Conservation (phyloP, 768 basidiomycete species). For the Terana coerulea region DNA sequence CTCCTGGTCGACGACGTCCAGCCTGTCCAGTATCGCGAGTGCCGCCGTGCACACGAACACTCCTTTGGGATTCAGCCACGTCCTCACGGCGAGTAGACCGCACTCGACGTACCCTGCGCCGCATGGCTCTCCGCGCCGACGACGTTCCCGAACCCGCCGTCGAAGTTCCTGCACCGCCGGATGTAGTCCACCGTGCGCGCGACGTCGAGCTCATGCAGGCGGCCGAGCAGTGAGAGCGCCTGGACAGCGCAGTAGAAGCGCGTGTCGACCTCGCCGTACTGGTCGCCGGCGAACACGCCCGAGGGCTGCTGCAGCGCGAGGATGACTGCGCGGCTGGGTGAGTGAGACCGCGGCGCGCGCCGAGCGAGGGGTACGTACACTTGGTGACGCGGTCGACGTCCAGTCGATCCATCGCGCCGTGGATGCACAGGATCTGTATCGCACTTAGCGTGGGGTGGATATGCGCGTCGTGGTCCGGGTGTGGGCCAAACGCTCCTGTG, state of each 20-base stretch:
- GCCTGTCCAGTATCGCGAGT: conserved; percentile 78
- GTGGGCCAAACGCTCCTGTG: conserved; percentile 86
- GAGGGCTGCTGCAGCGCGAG: conserved; percentile 80
- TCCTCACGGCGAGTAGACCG: too few relatives aligned
- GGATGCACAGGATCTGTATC: conserved; percentile 86
- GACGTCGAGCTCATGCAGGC: conserved; percentile 61
- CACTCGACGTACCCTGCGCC: conserved; percentile 70
- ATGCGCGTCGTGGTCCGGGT: conserved; percentile 92
- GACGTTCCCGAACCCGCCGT: conserved; percentile 86
- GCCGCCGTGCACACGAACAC: conserved; percentile 90
- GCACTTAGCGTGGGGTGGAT: conserved; percentile 84
- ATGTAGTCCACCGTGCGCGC: conserved; percentile 73
- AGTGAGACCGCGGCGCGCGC: not conserved
- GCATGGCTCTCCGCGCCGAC: conserved; percentile 93
- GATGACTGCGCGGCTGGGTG: conserved; percentile 52
- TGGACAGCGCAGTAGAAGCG: conserved; percentile 91
- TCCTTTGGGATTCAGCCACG: too few relatives aligned
- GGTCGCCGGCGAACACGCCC: conserved; percentile 87
- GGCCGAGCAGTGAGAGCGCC: conserved; percentile 77
- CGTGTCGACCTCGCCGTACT: conserved; percentile 90
- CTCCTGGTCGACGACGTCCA: conserved; percentile 77
- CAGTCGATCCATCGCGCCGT: conserved; percentile 72
- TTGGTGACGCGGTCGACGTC: conserved; percentile 66
- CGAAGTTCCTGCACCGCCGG: conserved; percentile 81
- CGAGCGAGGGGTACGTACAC: conserved; percentile 49